A percentile compares a stretch with the other conserved stretches of the same genome.
Conservation (phyloP, 1,284 basidiomycete species). For the Cutaneotrichosporon cyanovorans region DNA sequence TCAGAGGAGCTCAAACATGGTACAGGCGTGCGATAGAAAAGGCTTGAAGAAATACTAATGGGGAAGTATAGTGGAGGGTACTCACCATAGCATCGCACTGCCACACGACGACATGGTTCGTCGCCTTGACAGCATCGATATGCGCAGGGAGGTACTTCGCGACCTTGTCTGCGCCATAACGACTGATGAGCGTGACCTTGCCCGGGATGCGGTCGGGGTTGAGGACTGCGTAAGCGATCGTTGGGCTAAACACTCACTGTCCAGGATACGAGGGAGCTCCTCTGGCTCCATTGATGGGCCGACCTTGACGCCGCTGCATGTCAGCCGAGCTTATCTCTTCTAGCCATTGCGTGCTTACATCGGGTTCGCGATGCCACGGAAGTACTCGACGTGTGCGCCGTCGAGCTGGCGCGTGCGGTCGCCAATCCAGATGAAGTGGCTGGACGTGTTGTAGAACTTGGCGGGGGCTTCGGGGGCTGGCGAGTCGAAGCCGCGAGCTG, state of each 20-base stretch:
- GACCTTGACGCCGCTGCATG: slow-evolving; percentile 71
- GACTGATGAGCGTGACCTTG: slow-evolving; percentile 80
- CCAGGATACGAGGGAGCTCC: slow-evolving; percentile 72
- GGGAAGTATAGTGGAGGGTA: too few species aligned
- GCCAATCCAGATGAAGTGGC: slow-evolving; percentile 95
- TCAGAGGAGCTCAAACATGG: not conserved
- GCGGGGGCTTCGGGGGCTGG: not conserved
- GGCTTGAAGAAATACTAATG: not conserved
- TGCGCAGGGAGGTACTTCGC: slow-evolving; percentile 68
- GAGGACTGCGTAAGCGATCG: slow-evolving; percentile 54
- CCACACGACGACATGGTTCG: slow-evolving; percentile 82
- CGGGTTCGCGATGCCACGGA: slow-evolving; percentile 88
- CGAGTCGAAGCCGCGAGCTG: slow-evolving; percentile 3
- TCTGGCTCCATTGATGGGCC: slow-evolving; percentile 76
- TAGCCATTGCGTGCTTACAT: slow-evolving; percentile 52
- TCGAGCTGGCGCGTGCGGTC: slow-evolving; percentile 90
- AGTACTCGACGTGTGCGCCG: slow-evolving; percentile 93
- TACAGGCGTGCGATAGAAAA: not conserved
- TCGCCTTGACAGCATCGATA: slow-evolving; percentile 72
- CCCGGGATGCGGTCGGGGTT: slow-evolving; percentile 79
- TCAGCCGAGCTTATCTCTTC: too few species aligned
- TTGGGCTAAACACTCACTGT: slow-evolving; percentile 54
- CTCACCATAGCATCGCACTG: slow-evolving; percentile 86
- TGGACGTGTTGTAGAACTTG: slow-evolving; percentile 52
- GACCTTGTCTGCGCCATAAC: slow-evolving; percentile 85